A percentile compares a stretch with the other conserved stretches of the same genome.
These are phyloP conservation scores for Mycosphaerella sp. DNA, from an alignment of 2,329 filamentous ascomycete species.

Conservation along the genomic window DNA sequence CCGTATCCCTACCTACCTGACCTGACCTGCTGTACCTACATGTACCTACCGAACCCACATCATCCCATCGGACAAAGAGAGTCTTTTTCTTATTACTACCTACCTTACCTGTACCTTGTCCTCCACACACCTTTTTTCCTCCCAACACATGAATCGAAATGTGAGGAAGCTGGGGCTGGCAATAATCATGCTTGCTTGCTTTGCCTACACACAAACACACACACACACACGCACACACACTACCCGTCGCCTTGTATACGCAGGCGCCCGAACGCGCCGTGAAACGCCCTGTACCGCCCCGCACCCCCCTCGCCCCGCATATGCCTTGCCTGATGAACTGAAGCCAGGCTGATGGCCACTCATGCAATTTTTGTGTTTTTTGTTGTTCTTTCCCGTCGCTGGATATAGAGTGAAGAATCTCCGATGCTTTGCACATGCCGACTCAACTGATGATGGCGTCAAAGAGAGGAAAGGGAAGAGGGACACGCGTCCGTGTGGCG, in stretches of 20 bases:
- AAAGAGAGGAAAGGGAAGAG: not conserved
- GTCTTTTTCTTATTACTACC: too few species aligned
- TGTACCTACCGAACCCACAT: too few species aligned
- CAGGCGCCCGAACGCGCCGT: conserved; percentile 1
- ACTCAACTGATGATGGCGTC: not conserved
- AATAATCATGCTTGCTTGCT: too few species aligned
- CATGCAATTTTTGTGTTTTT: not conserved
- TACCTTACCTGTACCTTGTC: too few species aligned
- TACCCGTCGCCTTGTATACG: not conserved
- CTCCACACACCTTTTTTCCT: too few species aligned
- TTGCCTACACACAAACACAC: not conserved
- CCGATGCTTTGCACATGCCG: conserved; percentile 4
- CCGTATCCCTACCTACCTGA: too few species aligned
- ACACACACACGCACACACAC: not conserved
- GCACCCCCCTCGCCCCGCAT: not conserved
- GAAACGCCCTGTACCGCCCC: conserved; percentile 3
- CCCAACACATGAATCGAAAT: too few species aligned
- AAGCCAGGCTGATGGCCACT: not conserved
- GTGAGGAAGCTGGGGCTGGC: too few species aligned
- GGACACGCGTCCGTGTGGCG: not conserved
- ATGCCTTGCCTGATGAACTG: not conserved
- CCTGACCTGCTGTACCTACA: too few species aligned
- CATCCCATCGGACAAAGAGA: too few species aligned
- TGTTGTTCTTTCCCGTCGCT: conserved; percentile 2
- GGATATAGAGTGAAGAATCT: conserved; percentile 13